Percentiles rank a stretch among this genome's conserved stretches.
These are phyloP conservation scores for Nitzschia palea DNA, from an alignment of 108 stramenopile species.

Conservation along the genomic window DNA sequence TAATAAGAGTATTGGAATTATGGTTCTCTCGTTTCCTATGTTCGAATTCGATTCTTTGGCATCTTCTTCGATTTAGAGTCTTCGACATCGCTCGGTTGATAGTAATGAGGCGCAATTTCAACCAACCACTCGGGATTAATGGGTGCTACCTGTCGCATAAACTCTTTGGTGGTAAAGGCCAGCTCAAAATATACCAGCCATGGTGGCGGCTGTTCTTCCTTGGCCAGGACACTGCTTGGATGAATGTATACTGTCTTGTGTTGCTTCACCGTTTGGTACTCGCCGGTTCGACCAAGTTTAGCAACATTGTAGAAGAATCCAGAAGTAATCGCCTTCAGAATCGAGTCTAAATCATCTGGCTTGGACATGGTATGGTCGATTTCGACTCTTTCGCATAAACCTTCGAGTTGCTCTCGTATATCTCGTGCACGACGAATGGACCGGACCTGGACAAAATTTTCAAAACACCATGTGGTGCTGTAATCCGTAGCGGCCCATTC, in stretches of 20 bases:
- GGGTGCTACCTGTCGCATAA: constrained; percentile 95
- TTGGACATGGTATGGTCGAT: constrained; percentile 79
- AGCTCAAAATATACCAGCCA: constrained; percentile 97
- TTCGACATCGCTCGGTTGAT: constrained; percentile 89
- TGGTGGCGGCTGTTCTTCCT: constrained; percentile 88
- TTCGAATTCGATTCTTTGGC: constrained; percentile 21
- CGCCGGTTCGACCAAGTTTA: constrained; percentile 84
- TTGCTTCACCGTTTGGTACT: constrained; percentile 97
- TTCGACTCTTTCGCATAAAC: constrained; percentile 98
- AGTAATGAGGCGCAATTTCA: constrained; percentile 98
- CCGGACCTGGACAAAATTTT: constrained; percentile 96
- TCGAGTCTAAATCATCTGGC: constrained; percentile 64
- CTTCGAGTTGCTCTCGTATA: constrained; percentile 97
- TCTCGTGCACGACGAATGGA: constrained; percentile 95
- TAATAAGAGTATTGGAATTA: constrained; percentile 10
- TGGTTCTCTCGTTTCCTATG: neutral
- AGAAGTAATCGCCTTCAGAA: constrained; percentile 91
- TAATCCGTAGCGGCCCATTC: constrained; percentile 95
- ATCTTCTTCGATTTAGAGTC: constrained; percentile 88
- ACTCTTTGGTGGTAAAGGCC: constrained; percentile 97
- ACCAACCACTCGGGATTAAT: constrained; percentile 95
- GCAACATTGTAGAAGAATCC: constrained; percentile 99
- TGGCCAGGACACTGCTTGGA: constrained; percentile 92
- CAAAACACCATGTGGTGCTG: constrained; percentile 97
- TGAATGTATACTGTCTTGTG: constrained; percentile 95